Base-by-base conservation (phyloP, 495 filamentous ascomycete species). In the Penicillium maclennaniae region DNA sequence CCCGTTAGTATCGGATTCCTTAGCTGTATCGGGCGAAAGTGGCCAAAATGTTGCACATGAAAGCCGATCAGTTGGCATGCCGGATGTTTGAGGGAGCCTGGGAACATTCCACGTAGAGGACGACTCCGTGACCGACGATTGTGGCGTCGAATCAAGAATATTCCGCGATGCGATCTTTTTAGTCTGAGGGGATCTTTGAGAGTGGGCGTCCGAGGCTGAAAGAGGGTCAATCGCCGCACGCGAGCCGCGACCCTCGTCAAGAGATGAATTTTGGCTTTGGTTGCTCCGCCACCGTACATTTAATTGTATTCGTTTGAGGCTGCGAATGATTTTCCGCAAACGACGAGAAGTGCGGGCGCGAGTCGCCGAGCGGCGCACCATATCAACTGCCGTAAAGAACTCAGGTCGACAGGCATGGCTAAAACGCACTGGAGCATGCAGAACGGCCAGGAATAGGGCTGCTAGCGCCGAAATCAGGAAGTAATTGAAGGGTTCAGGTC, bases 401-500 rank as follows among this genome's bases (percentile, higher is more conserved):
- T 92, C 89, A 16, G 80, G 78, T 4, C 87, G 78, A 59, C 87
- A 89, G 20, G 76, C 61, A 8, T 79, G 72, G 51, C 81, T 86
- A 65, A 92, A 95, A 39, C 83, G 78, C 3, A 83, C 72, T 0
- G 89, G 88, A 0, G 88, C 87, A 64, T 95, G 89, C 7, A 84
- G 79, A 0, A 88, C 87, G 0, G 88, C 88, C 0, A 95, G 79
- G 59, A 92, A 91, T 2, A 95, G 69, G 0, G 90, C 88, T 0
- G 88, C 85, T 12, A 95, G 77, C 0, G 88, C 84, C 1, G 86
- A 87, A 10, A 89, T 81, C 23, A 95, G 73, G 57, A 95, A 95
- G 63, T 91, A 89, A 63, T 95, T 88, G 72, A 91, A 92, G 55
- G 86, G 85, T 19, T 90, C 82, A 56, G 91, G 88, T 19, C 87